Conservation (phyloP, 2,329 filamentous ascomycete species). For the Elsinoe australis region DNA sequence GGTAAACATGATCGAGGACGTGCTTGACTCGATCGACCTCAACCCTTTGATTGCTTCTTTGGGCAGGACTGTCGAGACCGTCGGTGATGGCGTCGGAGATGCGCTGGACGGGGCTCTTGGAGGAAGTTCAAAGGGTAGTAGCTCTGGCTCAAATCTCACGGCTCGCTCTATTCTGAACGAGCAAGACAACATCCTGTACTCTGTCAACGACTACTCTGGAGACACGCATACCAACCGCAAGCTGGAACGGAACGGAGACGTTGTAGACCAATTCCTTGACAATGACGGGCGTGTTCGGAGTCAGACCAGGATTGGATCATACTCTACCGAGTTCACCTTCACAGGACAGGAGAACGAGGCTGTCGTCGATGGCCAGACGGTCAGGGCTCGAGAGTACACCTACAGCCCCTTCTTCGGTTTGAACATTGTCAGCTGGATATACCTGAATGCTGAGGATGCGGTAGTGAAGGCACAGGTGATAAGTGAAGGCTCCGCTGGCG, state of each 20-base stretch:
- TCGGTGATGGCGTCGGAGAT: slow-evolving; percentile 26
- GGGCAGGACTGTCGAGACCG: slow-evolving; percentile 17
- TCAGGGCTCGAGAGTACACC: slow-evolving; percentile 23
- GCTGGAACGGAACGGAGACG: slow-evolving; percentile 55
- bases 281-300: slow-evolving; percentile 37
- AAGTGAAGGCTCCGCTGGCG: slow-evolving; percentile 19
- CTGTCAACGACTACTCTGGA: slow-evolving; percentile 50
- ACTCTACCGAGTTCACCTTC: slow-evolving; percentile 51
- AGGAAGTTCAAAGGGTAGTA: not conserved
- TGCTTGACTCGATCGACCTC: slow-evolving; percentile 52
- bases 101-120: slow-evolving; percentile 20
- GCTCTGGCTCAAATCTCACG: slow-evolving; percentile 28
- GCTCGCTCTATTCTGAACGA: slow-evolving; percentile 40
- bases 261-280: slow-evolving; percentile 51
- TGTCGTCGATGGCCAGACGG: slow-evolving; percentile 21
- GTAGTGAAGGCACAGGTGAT: slow-evolving; percentile 19
- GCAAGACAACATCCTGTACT: slow-evolving; percentile 52
- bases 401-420: slow-evolving; percentile 25
- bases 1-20: slow-evolving; percentile 52
- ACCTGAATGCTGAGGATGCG: slow-evolving; percentile 20
- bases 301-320: slow-evolving; percentile 51
- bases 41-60: slow-evolving; percentile 48
- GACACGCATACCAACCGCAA: slow-evolving; percentile 44
- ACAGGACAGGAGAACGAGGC: slow-evolving; percentile 29
- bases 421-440: slow-evolving; percentile 23